Conservation (phyloP, 495 filamentous ascomycete genomes). For the Xylaria flabelliformis region DNA sequence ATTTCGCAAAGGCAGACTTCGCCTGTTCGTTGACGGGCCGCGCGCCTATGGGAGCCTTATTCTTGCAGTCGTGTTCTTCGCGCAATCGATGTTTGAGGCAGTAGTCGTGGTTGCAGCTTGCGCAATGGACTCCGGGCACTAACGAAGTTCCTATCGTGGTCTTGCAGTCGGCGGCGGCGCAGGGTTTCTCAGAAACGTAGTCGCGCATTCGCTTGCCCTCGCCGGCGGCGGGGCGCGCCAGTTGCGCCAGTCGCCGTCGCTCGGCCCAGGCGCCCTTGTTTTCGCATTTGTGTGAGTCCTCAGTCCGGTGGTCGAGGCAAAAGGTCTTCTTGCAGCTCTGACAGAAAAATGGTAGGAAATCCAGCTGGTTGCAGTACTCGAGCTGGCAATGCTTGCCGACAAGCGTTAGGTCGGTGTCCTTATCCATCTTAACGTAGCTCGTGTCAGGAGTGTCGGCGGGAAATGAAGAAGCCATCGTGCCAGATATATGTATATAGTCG, state of each 20-base stretch:
- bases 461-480: slow-evolving; percentile 41
- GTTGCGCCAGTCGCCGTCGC: slow-evolving; percentile 64
- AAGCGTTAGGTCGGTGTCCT: slow-evolving; percentile 72
- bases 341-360: slow-evolving; percentile 96
- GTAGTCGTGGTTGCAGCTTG: slow-evolving; percentile 81
- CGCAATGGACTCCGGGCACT: slow-evolving; percentile 80
- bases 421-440: slow-evolving; percentile 57
- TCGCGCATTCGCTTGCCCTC: slow-evolving; percentile 52
- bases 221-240: slow-evolving; percentile 51
- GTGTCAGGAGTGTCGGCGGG: slow-evolving; percentile 45
- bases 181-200: slow-evolving; percentile 57
- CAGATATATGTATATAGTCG: not conserved
- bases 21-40: slow-evolving; percentile 59
- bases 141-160: slow-evolving; percentile 81
- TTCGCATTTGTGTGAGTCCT: slow-evolving; percentile 80
- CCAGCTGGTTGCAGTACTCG: slow-evolving; percentile 88
- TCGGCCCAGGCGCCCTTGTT: slow-evolving; percentile 87
- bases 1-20: slow-evolving; percentile 70
- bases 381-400: slow-evolving; percentile 93
- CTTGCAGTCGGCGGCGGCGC: slow-evolving; percentile 78
- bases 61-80: slow-evolving; percentile 86
- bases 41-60: slow-evolving; percentile 69
- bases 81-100: slow-evolving; percentile 89
- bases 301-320: slow-evolving; percentile 94
- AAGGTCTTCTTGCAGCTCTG: slow-evolving; percentile 84